Base-by-base conservation (phyloP, 768 basidiomycete genomes). In the Austroboletus festivus region DNA sequence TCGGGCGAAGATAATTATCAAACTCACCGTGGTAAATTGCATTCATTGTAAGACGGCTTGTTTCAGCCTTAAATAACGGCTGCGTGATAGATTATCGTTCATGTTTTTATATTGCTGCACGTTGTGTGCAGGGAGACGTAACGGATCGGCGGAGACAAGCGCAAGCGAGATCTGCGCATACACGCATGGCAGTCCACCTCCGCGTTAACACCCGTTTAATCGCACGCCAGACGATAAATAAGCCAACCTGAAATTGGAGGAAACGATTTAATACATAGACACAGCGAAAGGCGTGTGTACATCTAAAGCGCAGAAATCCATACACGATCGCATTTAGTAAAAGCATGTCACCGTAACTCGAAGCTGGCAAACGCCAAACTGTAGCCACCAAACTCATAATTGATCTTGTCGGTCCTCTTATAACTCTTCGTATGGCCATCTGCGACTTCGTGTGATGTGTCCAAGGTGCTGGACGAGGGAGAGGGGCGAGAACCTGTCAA, bases 361-460 rank as follows among this genome's bases (percentile, higher is more conserved):
- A 92, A 93, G 64, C 84, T 91, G 34, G 91, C 87, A 65, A 92
- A 93, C 15, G 90, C 90, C 52, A 93, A 74, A 65, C 91, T 89
- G 64, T 93, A 93, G 44, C 86, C 92, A 39, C 89, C 89, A 64
- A 97, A 93, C 67, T 95, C 93, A 73, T 99, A 99, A 66, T 95
- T 92, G 67, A 99, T 98, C 71, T 95, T 91, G 73, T 98, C 96
- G 42, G 89, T 94, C 56, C 93, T 75, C 57, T 74, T 82, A 70
- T 94, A 98, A 13, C 59, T 68, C 54, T 60, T 56, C 55, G 56
- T 46, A 63, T 53, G 47, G 47, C 52, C 46, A 41, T 60, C 50
- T 22, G 43, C 46, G 40, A n/a, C 37, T 41, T 51, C 56, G 44
- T 55, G 53, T 15, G 51, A 22, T n/a, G 41, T 38, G 34, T 60